Evolutionary conservation across 2,329 filamentous ascomycete species (phyloP).

Genomic region (Zymoseptoria crescenta): DNA sequence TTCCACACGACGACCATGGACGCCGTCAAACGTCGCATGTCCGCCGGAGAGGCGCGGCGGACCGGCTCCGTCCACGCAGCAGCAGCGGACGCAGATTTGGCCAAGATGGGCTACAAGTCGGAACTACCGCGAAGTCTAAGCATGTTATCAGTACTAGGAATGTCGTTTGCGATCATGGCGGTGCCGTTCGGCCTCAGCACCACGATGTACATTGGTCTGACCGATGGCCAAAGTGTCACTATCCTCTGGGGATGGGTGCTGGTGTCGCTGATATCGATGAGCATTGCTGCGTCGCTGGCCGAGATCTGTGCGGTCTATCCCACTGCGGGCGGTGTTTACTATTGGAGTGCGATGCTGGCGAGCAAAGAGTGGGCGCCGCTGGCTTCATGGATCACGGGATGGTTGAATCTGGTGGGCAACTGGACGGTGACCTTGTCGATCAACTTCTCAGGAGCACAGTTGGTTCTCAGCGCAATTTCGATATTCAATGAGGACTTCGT

Average conservation of each 20-base stretch:
- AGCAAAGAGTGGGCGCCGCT: slow-evolving; percentile 59
- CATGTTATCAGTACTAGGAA: slow-evolving; percentile 61
- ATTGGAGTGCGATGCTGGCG: slow-evolving; percentile 58
- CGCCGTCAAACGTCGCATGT: slow-evolving; percentile 11
- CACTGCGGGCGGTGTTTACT: slow-evolving; percentile 63
- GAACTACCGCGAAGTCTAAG: slow-evolving; percentile 59
- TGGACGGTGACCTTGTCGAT: slow-evolving; percentile 60
- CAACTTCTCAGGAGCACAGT: slow-evolving; percentile 65
- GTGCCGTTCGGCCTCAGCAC: slow-evolving; percentile 61
- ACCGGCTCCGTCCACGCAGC: slow-evolving; percentile 26
- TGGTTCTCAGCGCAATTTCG: slow-evolving; percentile 60
- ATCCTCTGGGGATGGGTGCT: slow-evolving; percentile 64
- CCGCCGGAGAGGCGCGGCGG: slow-evolving; percentile 2
- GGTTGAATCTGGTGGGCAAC: slow-evolving; percentile 65
- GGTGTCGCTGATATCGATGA: slow-evolving; percentile 55
- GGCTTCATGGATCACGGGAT: slow-evolving; percentile 62
- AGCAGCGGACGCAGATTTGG: slow-evolving; percentile 52
- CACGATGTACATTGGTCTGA: slow-evolving; percentile 60
- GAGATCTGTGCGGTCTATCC: slow-evolving; percentile 64
- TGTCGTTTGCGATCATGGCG: slow-evolving; percentile 70
- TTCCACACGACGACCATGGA: slow-evolving; percentile 6
- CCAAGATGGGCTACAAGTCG: slow-evolving; percentile 59
- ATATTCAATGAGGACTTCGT: slow-evolving; percentile 63
- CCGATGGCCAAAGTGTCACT: slow-evolving; percentile 61
- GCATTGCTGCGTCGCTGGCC: slow-evolving; percentile 58